Conservation (phyloP, 345 rosid species). For the Barbarea vulgaris region DNA sequence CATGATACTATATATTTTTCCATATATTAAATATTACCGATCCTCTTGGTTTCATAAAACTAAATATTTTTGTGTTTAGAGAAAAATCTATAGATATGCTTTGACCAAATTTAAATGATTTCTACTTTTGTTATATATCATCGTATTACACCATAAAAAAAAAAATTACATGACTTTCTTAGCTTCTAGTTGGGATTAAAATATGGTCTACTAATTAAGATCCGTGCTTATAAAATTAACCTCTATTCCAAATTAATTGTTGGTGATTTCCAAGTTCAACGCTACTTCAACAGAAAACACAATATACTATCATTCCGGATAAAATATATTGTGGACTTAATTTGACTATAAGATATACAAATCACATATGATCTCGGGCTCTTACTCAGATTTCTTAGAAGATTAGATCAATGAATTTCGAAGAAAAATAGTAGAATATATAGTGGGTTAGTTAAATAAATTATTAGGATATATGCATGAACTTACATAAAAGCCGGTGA, state of each 20-base stretch:
- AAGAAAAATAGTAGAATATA: background rate
- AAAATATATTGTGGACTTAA: background rate
- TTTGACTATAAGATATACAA: conserved; percentile 16
- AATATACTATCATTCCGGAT: background rate
- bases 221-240: background rate
- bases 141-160: conserved; percentile 2
- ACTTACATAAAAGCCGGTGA: conserved; percentile 84
- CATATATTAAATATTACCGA: background rate
- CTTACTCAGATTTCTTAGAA: background rate
- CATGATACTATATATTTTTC: background rate
- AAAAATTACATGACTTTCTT: background rate
- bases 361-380: background rate
- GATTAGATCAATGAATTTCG: background rate
- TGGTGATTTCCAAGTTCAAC: background rate
- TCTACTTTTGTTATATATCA: background rate
- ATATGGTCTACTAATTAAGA: background rate
- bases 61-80: background rate
- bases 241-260: background rate
- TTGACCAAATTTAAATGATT: background rate
- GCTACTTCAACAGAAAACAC: background rate
- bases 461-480: background rate
- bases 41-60: background rate
- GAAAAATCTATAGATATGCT: background rate
- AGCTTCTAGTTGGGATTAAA: background rate
- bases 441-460: background rate